A percentile compares a stretch with the other conserved stretches of the same genome.
These are phyloP conservation scores for Theobroma cacao DNA, from an alignment of 345 rosid genomes.

Conservation along the genomic window DNA sequence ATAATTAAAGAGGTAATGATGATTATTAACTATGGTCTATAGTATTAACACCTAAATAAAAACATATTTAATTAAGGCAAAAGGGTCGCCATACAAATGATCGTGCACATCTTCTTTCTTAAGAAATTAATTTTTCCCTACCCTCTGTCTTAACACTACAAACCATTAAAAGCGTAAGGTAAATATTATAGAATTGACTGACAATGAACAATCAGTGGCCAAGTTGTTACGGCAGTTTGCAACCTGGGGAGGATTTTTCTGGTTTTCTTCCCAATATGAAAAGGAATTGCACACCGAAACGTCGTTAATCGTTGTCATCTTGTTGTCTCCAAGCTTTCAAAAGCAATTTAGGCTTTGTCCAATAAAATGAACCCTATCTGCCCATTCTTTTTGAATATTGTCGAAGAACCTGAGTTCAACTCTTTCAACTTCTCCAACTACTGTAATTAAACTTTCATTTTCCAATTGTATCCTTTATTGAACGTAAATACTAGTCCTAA, in stretches of 20 bases:
- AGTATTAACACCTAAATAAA: no score
- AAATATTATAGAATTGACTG: no score
- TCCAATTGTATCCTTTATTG: neutral
- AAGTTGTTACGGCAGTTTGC: neutral
- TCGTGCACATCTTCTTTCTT: neutral
- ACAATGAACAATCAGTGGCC: no score
- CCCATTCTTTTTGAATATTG: neutral
- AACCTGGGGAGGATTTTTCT: neutral
- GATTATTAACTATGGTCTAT: neutral
- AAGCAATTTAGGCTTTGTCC: neutral
- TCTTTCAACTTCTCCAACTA: neutral
- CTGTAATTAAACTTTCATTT: neutral
- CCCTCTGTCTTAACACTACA: neutral
- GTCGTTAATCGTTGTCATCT: neutral
- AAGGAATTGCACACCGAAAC: no score
- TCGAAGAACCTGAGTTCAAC: neutral
- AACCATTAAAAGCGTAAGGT: neutral
- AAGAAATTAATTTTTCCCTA: neutral
- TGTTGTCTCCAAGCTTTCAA: neutral
- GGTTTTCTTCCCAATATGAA: neutral
- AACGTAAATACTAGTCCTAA: neutral
- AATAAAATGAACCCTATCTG: neutral
- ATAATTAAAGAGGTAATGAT: neutral
- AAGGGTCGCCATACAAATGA: neutral
- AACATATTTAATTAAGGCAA: neutral